Base-by-base conservation (phyloP, 2,329 filamentous ascomycete genomes). In the Aspergillus fijiensis region DNA sequence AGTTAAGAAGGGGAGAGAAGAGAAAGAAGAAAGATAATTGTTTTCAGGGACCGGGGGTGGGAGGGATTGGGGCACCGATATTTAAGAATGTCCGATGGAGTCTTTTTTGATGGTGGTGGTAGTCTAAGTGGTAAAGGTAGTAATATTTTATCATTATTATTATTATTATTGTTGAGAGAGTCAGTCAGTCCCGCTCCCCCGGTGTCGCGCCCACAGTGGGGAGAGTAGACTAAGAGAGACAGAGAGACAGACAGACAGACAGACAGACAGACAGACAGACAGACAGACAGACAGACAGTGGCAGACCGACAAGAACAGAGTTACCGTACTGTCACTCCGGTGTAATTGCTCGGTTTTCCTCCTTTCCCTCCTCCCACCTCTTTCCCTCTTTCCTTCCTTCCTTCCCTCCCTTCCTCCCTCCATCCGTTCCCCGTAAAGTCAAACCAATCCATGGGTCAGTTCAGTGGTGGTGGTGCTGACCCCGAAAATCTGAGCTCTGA, bases 81-180 rank as follows among this genome's bases (percentile, higher is more conserved):
- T 65, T 65, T 58, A 62, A 54, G n/a, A 50, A 52, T 54, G 57
- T 42, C 45, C n/a, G 27, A 27, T 60, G 42, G 57, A 49, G 45
- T 47, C 27, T 50, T 49, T 49, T 57, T 60, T 65, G 63, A 66
- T 65, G 65, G 65, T 45, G 16, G 50, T 31, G 27, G 23, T 45
- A 21, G 21, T 21, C 21, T 2, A 4, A 23, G 23, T 23, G 23
- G 23, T 23, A 57, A 25, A 55, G 7, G 27, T 29, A 49, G 51
- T 51, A 59, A 31, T 48, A 29, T 47, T 29, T 9, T 29, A 9
- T 29, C 9, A 29, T 29, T 10, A 45, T 45, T 45, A 23, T 54
- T 58, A 45, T 51, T 23, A 49, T 53, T 49, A 60, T 59, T 67
- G 64, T 67, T 66, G 65, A 66, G 65, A 45, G 39, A 45, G 39